Evolutionary conservation across 2,329 filamentous ascomycete species (phyloP).

Genomic region (Nigrospora sphaerica): DNA sequence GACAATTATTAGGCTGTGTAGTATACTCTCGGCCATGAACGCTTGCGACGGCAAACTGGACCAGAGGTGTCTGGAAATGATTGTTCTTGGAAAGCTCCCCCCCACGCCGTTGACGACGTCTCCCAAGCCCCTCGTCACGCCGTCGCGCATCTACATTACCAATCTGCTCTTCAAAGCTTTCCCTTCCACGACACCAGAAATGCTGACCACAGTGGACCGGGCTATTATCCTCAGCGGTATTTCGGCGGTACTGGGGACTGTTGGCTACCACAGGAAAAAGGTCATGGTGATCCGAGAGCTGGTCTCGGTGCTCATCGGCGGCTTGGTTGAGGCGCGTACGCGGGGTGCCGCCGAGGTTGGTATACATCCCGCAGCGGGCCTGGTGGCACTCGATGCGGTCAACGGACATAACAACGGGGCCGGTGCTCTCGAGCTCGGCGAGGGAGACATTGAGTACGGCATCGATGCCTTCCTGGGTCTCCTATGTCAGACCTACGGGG

Average conservation of each 20-base stretch:
- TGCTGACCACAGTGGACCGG: slow-evolving; percentile 67
- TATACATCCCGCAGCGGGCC: slow-evolving; percentile 84
- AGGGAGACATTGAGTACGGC: slow-evolving; percentile 58
- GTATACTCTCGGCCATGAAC: slow-evolving; percentile 61
- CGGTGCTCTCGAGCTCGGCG: slow-evolving; percentile 52
- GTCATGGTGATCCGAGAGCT: slow-evolving; percentile 84
- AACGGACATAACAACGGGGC: slow-evolving; percentile 42
- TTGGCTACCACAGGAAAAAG: slow-evolving; percentile 83
- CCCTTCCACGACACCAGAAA: slow-evolving; percentile 57
- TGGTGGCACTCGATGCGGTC: slow-evolving; percentile 62
- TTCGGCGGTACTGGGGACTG: slow-evolving; percentile 70
- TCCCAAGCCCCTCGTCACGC: slow-evolving; percentile 48
- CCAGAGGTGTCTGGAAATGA: slow-evolving; percentile 52
- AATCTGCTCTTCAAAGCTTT: slow-evolving; percentile 62
- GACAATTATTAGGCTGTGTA: slow-evolving; percentile 65
- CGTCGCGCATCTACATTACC: slow-evolving; percentile 56
- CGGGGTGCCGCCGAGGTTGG: slow-evolving; percentile 93
- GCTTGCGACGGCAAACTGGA: slow-evolving; percentile 57
- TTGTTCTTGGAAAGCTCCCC: slow-evolving; percentile 55
- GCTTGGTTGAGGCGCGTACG: slow-evolving; percentile 83
- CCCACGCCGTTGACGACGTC: slow-evolving; percentile 41
- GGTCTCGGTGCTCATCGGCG: slow-evolving; percentile 73
- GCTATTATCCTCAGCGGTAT: slow-evolving; percentile 79
- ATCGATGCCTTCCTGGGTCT: slow-evolving; percentile 57
- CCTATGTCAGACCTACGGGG: slow-evolving; percentile 56